phyloP scores from a whole-genome alignment of 176 grass and related monocot genomes.

The Rhynchospora tenuis region DNA sequence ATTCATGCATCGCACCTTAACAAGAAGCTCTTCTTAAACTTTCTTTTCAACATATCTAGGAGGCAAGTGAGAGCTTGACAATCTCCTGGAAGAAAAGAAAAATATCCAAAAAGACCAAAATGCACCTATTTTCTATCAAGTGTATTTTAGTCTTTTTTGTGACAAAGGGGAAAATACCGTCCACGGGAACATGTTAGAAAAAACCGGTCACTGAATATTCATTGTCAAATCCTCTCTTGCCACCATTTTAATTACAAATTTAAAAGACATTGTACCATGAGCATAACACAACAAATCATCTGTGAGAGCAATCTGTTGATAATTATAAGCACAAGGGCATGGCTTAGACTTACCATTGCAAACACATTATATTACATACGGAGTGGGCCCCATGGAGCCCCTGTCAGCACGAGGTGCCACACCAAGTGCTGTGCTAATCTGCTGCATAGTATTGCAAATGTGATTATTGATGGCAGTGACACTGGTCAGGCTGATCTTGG shows the following conservation, averaged over 20 bases:
- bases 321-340: not conserved
- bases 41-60: not conserved
- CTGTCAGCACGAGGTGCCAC: slow-evolving; percentile 21
- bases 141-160: slow-evolving; percentile 87
- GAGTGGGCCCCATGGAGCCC: slow-evolving; percentile 21
- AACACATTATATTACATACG: slow-evolving; percentile 22
- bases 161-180: slow-evolving; percentile 17
- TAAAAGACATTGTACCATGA: slow-evolving; percentile 19
- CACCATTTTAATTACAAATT: slow-evolving; percentile 17
- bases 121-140: slow-evolving; percentile 34
- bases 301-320: slow-evolving; percentile 27
- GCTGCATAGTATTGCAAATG: slow-evolving; percentile 68
- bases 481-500: slow-evolving; percentile 86
- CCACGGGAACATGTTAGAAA: slow-evolving; percentile 28
- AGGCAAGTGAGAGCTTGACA: slow-evolving; percentile 89
- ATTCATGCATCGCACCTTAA: slow-evolving; percentile 24
- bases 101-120: slow-evolving; percentile 75
- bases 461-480: slow-evolving; percentile 86
- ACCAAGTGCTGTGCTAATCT: slow-evolving; percentile 68
- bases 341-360: not conserved
- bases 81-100: slow-evolving; percentile 30
- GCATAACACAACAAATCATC: slow-evolving; percentile 14
- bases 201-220: slow-evolving; percentile 3
- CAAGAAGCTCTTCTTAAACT: slow-evolving; percentile 1
- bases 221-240: slow-evolving; percentile 89